Conservation (phyloP, 257 asterid species). For the Agastache rugosa region DNA sequence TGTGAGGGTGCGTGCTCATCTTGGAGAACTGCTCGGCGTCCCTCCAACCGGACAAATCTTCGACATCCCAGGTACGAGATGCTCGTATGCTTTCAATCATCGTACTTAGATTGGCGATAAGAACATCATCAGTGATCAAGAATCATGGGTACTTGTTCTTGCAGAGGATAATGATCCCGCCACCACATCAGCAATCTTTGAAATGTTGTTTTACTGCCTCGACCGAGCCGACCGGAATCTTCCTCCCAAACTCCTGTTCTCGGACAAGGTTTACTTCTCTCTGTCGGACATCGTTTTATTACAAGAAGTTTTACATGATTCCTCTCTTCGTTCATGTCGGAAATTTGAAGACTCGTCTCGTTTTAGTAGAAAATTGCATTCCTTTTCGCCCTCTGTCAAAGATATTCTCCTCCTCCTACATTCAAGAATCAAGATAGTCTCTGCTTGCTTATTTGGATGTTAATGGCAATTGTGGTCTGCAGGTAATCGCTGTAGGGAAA, state of each 20-base stretch:
- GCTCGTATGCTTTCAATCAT: neutral
- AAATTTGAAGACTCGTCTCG: too few species aligned
- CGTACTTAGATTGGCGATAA: neutral
- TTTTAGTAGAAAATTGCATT: too few species aligned
- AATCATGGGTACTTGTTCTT: conserved; percentile 18
- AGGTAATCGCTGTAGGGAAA: conserved; percentile 4
- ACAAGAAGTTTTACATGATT: neutral
- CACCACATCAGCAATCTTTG: conserved; percentile 55
- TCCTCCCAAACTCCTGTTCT: conserved; percentile 44
- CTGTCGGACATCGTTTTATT: neutral
- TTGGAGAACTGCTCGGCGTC: conserved; percentile 73
- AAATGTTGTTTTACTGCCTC: conserved; percentile 67
- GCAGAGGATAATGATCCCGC: conserved; percentile 59
- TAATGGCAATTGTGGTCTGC: conserved; percentile 2
- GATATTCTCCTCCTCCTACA: too few species aligned
- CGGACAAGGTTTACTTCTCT: conserved; percentile 51
- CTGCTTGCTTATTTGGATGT: neutral
- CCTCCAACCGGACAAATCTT: conserved; percentile 75
- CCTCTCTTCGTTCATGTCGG: neutral
- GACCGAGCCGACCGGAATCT: too few species aligned
- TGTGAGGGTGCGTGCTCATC: too few species aligned
- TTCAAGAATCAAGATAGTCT: too few species aligned
- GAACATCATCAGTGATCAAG: neutral
- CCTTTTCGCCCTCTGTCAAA: too few species aligned
- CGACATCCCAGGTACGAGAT: conserved; percentile 75